Conservation (phyloP, 1,139 yeast species). For the Saccharomyces hybrid region DNA sequence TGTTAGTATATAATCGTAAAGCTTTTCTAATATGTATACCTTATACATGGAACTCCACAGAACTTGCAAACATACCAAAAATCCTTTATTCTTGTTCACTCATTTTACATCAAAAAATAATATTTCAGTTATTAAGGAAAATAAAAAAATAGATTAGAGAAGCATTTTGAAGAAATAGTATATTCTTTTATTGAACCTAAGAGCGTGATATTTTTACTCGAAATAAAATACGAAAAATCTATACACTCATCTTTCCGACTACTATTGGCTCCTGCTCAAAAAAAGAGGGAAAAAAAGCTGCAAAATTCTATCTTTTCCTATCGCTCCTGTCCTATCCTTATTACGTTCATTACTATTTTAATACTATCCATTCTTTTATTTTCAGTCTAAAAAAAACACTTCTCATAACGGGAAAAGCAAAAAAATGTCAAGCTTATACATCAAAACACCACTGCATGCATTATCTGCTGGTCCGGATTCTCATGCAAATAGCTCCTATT, state of each 20-base stretch:
- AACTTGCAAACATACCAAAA: not conserved
- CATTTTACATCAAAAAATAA: not conserved
- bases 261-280: not conserved
- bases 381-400: not conserved
- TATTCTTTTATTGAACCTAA: not conserved
- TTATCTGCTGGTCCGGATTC: not conserved
- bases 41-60: not conserved
- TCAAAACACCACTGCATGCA: not conserved
- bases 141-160: not conserved
- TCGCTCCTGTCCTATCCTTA: not conserved
- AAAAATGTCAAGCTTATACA: not conserved
- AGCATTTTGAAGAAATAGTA: not conserved
- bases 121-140: not conserved
- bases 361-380: not conserved
- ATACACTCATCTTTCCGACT: not conserved
- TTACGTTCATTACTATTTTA: not conserved
- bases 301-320: not conserved
- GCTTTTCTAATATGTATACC: not conserved
- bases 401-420: not conserved
- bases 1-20: not conserved
- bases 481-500: not conserved
- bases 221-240: not conserved
- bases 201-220: not conserved
- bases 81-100: not conserved
- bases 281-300: not conserved